Percentiles rank a stretch among this genome's conserved stretches.
phyloP scores from a whole-genome alignment of 345 rosid species.

The Punica granatum region DNA sequence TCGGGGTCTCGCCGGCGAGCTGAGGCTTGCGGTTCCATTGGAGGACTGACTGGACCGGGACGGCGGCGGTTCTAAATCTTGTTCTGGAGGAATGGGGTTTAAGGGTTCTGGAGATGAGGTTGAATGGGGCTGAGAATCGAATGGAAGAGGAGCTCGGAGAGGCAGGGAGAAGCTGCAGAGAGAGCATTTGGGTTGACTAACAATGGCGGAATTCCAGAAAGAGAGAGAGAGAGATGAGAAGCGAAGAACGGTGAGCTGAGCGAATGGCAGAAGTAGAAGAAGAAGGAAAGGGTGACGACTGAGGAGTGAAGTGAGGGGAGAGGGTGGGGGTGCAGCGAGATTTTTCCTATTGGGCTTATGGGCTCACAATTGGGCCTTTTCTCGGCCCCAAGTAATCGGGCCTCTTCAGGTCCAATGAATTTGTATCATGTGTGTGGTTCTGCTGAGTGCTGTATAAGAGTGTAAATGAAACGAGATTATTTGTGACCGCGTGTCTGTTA shows the following conservation, averaged over 20 bases:
- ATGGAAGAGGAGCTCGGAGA: constrained; percentile 27
- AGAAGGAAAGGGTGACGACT: not conserved
- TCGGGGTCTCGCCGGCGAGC: constrained; percentile 85
- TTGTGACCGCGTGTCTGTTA: no score
- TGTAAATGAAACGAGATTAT: no score
- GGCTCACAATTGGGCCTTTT: no score
- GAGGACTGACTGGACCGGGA: constrained; percentile 49
- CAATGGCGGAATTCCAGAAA: constrained; percentile 4
- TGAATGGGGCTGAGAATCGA: constrained; percentile 14
- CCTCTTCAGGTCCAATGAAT: no score
- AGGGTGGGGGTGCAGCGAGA: not conserved
- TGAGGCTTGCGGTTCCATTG: constrained; percentile 90
- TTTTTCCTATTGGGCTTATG: not conserved
- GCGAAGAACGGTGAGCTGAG: not conserved
- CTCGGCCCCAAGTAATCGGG: no score
- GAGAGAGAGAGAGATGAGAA: not conserved
- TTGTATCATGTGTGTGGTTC: no score
- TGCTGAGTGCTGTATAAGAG: no score
- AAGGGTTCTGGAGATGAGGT: constrained; percentile 7
- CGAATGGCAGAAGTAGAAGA: not conserved
- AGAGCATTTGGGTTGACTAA: constrained; percentile 31
- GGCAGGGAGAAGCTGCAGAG: constrained; percentile 25
- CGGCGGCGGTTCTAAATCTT: constrained; percentile 13
- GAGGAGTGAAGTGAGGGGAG: not conserved
- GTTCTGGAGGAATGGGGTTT: constrained; percentile 7